Percentiles rank a stretch among this genome's conserved stretches.
These are phyloP conservation scores for Pseudonectria foliicola DNA, from an alignment of 2,329 filamentous ascomycete species.

Conservation along the genomic window DNA sequence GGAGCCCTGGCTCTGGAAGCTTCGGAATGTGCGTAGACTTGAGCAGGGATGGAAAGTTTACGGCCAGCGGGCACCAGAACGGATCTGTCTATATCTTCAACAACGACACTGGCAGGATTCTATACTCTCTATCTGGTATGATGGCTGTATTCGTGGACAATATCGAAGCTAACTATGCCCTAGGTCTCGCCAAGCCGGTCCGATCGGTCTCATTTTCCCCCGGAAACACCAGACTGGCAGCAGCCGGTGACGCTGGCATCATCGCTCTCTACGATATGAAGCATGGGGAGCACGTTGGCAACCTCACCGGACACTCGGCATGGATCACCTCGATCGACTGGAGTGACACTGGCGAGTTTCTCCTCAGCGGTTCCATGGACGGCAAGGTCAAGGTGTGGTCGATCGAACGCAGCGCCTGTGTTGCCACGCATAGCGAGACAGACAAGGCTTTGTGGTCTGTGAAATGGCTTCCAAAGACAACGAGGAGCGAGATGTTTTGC, in stretches of 20 bases:
- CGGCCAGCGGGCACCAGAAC: conserved; percentile 87
- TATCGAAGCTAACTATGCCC: neutral
- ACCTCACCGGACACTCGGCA: conserved; percentile 67
- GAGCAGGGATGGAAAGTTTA: conserved; percentile 70
- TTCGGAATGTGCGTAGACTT: conserved; percentile 87
- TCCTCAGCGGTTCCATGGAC: conserved; percentile 82
- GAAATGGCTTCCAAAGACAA: conserved; percentile 71
- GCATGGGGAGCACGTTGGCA: conserved; percentile 87
- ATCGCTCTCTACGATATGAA: conserved; percentile 89
- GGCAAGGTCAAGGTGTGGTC: conserved; percentile 97
- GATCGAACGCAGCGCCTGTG: conserved; percentile 72
- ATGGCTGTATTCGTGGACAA: neutral
- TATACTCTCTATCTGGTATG: conserved; percentile 76
- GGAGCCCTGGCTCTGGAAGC: conserved; percentile 62
- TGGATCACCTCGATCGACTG: conserved; percentile 93
- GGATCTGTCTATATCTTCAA: conserved; percentile 92
- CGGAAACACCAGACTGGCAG: conserved; percentile 73
- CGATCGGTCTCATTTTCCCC: conserved; percentile 85
- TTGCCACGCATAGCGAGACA: conserved; percentile 89
- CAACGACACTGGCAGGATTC: conserved; percentile 77
- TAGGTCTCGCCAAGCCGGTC: conserved; percentile 79
- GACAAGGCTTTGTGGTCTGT: conserved; percentile 80
- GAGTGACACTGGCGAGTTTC: conserved; percentile 86
- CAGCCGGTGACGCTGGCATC: conserved; percentile 79
- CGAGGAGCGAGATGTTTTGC: conserved; percentile 65